Evolutionary conservation across 2,329 filamentous ascomycete genomes (phyloP), one percentile per base, ranked within the genome.

Genomic region (Malbranchea cinnamomea): DNA sequence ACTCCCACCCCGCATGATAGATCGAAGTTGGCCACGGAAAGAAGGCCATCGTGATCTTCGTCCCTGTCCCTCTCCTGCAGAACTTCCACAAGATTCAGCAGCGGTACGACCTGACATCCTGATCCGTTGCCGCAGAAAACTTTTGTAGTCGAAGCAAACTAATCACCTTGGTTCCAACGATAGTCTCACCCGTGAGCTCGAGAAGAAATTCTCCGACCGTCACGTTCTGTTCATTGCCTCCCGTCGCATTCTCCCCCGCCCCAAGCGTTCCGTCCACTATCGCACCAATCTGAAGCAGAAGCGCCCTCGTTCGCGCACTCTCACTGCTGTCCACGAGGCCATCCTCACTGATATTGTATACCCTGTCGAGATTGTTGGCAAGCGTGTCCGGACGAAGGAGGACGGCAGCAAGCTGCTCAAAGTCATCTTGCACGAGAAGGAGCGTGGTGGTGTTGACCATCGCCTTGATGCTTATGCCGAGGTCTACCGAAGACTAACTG

Each of bases 191-290:
- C 89, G 89, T 68, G 89, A 98, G 75, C 85, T 98, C 60, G 89
- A 98, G 80, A 98, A 98, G 84, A 98, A 98, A 74, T 98, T 98
- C 83, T 95, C 89, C 46, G 89, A 98, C 75, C 89, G 89, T 67
- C 89, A 98, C 67, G 89, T 98, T 63, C 73, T 98, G 63, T 84
- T 98, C 76, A 79, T 98, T 54, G 89, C 89, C 53, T 91, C 87
- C 58, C 89, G 89, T 74, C 89, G 89, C 66, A 98, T 98, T 57
- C 75, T 98, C 41, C 87, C 89, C 62, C 84, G 85, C 64, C 89
- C 89, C 63, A 94, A 94, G 82, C 85, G 87, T 62, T 93, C 84
- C 62, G 83, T 78, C 71, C 85, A 84, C 70, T 83, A 79, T 49
- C 87, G 89, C 73, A 85, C 85, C 69, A 82, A 71, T 60, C 85